These are phyloP conservation scores for Pseudomonodictys pantanalensis DNA, from an alignment of 495 filamentous ascomycete species.

Conservation along the genomic window DNA sequence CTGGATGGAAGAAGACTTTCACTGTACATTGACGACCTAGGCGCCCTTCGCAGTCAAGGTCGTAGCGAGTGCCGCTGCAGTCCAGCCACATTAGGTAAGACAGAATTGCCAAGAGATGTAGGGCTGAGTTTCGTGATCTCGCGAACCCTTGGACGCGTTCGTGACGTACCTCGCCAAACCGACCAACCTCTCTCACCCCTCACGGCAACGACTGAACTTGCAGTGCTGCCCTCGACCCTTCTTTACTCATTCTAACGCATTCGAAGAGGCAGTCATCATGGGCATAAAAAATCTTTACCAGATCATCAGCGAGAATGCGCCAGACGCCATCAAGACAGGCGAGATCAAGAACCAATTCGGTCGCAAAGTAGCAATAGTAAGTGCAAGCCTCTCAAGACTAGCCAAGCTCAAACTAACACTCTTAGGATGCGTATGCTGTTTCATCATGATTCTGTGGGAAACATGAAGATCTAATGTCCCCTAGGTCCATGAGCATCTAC, in stretches of 20 bases:
- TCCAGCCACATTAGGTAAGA: not conserved
- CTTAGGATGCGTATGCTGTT: conserved; percentile 77
- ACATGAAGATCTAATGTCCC: not conserved
- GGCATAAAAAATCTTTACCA: conserved; percentile 87
- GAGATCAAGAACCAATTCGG: conserved; percentile 99
- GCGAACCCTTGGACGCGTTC: conserved; percentile 17
- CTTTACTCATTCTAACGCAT: not conserved
- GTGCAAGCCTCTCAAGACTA: conserved; percentile 35
- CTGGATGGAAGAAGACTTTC: no score
- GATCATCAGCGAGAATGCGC: conserved; percentile 86
- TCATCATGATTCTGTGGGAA: not conserved
- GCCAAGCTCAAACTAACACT: not conserved
- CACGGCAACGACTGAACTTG: not conserved
- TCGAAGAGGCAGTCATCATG: conserved; percentile 54
- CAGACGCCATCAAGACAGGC: conserved; percentile 89
- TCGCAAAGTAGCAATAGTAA: conserved; percentile 91
- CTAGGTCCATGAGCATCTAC: conserved; percentile 97
- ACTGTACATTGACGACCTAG: no score
- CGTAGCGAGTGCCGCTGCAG: no score
- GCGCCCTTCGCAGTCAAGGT: no score
- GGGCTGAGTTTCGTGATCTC: conserved; percentile 21
- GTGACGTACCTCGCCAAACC: conserved; percentile 19
- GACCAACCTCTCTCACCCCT: not conserved
- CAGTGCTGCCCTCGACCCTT: no score
- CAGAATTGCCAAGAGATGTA: conserved; percentile 21